Conservation (phyloP, 129 eudicot genomes). For the Flaveria ramosissima region DNA sequence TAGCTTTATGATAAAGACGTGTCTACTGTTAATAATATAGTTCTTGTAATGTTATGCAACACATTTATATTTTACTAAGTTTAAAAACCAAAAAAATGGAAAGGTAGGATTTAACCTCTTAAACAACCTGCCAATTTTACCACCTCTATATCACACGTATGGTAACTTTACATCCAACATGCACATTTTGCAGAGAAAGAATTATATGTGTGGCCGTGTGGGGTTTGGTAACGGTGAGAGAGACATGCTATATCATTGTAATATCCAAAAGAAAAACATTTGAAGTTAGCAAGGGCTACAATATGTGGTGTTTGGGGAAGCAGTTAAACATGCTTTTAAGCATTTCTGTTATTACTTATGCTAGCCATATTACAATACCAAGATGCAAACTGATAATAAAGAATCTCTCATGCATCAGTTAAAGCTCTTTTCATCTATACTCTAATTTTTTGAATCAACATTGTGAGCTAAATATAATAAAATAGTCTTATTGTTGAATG, state of each 20-base stretch:
- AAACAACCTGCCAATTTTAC: not conserved
- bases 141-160: not conserved
- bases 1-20: not conserved
- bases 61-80: not conserved
- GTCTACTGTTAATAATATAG: not conserved
- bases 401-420: not conserved
- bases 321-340: slow-evolving; percentile 15
- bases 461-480: not conserved
- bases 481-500: not conserved
- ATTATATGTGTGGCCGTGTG: not conserved
- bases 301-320: not conserved
- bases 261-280: not conserved
- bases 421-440: not conserved
- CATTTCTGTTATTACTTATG: not conserved
- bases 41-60: not conserved
- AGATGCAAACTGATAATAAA: too few relatives aligned
- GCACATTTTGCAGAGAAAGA: not conserved
- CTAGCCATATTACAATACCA: too few relatives aligned
- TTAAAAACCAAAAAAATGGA: not conserved
- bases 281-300: not conserved
- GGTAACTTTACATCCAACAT: not conserved
- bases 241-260: too few relatives aligned
- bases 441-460: too few relatives aligned
- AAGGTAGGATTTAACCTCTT: not conserved
- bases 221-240: not conserved